Conservation (phyloP, 345 rosid genomes). For the Eucalyptus albens region DNA sequence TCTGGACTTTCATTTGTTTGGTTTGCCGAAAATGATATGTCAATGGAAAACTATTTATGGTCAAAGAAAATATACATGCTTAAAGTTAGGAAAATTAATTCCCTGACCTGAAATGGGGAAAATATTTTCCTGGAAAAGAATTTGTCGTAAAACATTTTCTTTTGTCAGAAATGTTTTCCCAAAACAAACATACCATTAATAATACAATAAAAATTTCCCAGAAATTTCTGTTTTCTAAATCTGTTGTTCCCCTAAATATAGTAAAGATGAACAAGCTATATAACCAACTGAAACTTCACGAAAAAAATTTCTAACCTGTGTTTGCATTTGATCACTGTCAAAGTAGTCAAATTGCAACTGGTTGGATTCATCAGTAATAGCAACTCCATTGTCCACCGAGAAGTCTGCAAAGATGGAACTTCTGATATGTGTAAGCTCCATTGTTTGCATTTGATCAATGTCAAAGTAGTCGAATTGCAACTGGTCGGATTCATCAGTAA, state of each 20-base stretch:
- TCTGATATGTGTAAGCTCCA: background rate
- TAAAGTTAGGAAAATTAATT: background rate
- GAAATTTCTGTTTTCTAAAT: background rate
- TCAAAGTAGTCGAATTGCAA: background rate
- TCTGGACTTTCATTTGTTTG: accelerated
- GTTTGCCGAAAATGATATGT: background rate
- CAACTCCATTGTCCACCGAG: background rate
- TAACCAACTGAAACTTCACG: background rate
- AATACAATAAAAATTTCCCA: background rate
- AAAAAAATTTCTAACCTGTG: background rate
- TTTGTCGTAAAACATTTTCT: background rate
- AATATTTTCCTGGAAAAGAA: background rate
- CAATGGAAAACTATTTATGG: background rate
- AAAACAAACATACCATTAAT: background rate
- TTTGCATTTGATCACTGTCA: background rate
- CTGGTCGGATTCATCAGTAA: background rate
- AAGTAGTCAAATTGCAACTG: background rate
- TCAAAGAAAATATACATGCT: background rate
- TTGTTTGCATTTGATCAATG: background rate
- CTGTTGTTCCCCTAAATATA: background rate
- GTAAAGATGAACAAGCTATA: background rate
- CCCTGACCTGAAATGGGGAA: background rate
- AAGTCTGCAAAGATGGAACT: background rate
- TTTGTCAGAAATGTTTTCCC: background rate
- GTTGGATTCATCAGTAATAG: background rate